These are phyloP conservation scores for Cladosporium halotolerans DNA, from an alignment of 2,329 filamentous ascomycete species.

Conservation along the genomic window DNA sequence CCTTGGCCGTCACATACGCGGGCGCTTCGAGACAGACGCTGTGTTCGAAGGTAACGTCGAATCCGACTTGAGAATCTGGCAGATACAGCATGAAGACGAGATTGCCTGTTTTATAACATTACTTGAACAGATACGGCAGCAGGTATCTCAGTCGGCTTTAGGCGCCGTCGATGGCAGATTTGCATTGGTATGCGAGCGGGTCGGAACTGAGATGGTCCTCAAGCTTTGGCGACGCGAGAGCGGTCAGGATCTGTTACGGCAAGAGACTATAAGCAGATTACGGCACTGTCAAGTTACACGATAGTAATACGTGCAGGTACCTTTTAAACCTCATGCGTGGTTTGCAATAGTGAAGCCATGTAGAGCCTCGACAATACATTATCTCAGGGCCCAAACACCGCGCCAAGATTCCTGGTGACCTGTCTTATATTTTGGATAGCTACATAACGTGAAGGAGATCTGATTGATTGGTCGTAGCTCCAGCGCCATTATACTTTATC, in stretches of 20 bases:
- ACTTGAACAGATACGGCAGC: background rate
- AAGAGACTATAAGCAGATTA: background rate
- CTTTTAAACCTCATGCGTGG: background rate
- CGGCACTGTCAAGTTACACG: background rate
- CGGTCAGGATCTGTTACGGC: background rate
- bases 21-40: background rate
- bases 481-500: background rate
- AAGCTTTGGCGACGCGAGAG: background rate
- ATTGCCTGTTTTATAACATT: background rate
- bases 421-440: background rate
- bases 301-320: background rate
- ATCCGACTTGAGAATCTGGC: background rate
- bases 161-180: background rate
- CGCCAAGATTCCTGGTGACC: background rate
- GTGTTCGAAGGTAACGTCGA: background rate
- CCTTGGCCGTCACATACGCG: background rate
- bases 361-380: background rate
- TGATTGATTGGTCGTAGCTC: background rate
- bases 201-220: background rate
- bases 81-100: background rate
- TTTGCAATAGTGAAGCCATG: background rate
- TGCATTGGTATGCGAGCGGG: background rate
- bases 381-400: background rate
- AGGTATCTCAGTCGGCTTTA: background rate
- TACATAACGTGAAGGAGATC: background rate